phyloP scores from a whole-genome alignment of 176 grass and related monocot species.

The Puccinellia tenuiflora region DNA sequence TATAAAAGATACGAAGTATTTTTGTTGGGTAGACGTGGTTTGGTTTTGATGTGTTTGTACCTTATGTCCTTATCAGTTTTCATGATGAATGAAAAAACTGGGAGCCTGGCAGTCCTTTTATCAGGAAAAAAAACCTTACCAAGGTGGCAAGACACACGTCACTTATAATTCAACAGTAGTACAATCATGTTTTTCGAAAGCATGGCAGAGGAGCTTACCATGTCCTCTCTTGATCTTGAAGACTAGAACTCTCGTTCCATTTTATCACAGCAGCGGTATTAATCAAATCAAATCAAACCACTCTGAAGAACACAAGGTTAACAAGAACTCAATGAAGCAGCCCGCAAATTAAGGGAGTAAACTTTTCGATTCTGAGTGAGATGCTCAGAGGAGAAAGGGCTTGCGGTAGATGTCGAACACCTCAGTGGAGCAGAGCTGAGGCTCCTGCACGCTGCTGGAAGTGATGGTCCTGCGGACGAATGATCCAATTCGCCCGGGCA shows the following conservation, averaged over 20 bases:
- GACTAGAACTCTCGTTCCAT: no score
- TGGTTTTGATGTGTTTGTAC: background rate
- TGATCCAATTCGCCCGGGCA: conserved; percentile 50
- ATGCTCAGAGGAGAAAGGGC: conserved; percentile 69
- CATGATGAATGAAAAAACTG: no score
- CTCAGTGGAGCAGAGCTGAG: conserved; percentile 82
- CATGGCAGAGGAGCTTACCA: background rate
- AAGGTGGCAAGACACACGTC: background rate
- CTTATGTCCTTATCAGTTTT: background rate
- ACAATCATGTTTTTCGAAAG: background rate
- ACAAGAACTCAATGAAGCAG: background rate
- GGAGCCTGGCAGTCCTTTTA: no score
- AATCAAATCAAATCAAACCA: background rate
- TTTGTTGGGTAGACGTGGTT: background rate
- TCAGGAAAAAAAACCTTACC: background rate
- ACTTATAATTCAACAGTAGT: background rate
- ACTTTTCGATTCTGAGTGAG: no score
- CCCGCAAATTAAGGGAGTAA: background rate
- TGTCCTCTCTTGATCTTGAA: background rate
- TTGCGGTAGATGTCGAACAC: conserved; percentile 74
- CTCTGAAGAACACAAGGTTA: background rate
- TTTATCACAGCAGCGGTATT: background rate
- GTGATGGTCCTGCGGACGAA: conserved; percentile 58
- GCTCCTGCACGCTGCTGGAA: conserved; percentile 67
- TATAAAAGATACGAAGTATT: background rate